Evolutionary conservation across 2,329 filamentous ascomycete species (phyloP).

Genomic region (Exophiala oligosperma): DNA sequence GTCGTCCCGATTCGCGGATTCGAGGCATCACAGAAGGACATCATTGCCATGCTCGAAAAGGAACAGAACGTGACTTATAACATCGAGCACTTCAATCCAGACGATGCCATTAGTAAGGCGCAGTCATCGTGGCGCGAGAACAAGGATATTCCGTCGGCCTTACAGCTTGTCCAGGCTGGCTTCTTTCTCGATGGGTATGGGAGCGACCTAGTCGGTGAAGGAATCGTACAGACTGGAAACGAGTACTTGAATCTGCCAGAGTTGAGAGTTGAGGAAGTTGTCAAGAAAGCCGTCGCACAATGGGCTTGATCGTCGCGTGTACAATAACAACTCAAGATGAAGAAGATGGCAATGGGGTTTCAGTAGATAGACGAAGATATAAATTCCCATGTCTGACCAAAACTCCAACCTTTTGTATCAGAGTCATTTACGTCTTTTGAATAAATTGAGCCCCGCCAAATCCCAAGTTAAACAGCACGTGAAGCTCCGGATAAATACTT

Average conservation of each 20-base stretch:
- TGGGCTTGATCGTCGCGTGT: not conserved
- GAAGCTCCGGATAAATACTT: no score
- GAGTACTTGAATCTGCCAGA: slow-evolving; percentile 6
- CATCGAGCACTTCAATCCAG: not conserved
- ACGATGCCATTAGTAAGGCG: not conserved
- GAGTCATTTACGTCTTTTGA: no score
- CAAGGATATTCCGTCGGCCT: slow-evolving; percentile 5
- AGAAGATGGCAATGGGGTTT: no score
- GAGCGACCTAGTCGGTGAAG: slow-evolving; percentile 10
- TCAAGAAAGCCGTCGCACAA: not conserved
- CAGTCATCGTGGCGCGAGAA: slow-evolving; percentile 6
- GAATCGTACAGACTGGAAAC: slow-evolving; percentile 4
- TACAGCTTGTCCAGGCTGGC: slow-evolving; percentile 12
- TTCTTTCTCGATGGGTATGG: slow-evolving; percentile 16
- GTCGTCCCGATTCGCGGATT: slow-evolving; percentile 47
- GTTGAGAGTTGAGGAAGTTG: not conserved
- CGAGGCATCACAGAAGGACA: slow-evolving; percentile 45
- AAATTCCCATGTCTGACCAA: no score
- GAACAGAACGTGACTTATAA: slow-evolving; percentile 6
- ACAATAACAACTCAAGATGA: no score
- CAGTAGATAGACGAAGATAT: no score
- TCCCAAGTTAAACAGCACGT: no score
- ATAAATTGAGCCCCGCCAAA: not conserved
- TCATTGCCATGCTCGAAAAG: slow-evolving; percentile 32
- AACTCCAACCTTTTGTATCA: no score